A percentile compares a stretch with the other conserved stretches of the same genome.
phyloP scores from a whole-genome alignment of 2,329 filamentous ascomycete species.

The Clonostachys solani region DNA sequence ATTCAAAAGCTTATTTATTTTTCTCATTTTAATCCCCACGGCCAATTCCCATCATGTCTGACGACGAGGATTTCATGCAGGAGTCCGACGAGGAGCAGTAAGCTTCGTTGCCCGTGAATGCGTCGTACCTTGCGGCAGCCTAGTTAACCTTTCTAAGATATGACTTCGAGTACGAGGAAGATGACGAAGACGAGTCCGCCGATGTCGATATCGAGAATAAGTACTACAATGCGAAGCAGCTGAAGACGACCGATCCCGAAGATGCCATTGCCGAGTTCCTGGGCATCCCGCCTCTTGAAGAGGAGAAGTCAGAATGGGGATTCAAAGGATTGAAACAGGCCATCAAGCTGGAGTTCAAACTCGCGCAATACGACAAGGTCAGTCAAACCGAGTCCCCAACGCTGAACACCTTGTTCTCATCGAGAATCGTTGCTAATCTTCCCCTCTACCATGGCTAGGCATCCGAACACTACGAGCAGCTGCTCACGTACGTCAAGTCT shows the following conservation, averaged over 20 bases:
- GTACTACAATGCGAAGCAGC: slow-evolving; percentile 99
- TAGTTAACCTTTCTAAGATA: slow-evolving; percentile 47
- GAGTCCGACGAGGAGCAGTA: slow-evolving; percentile 42
- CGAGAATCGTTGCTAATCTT: neutral
- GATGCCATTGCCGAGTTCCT: slow-evolving; percentile 91
- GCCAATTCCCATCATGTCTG: slow-evolving; percentile 34
- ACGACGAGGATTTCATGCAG: slow-evolving; percentile 46
- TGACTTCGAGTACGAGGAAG: slow-evolving; percentile 96
- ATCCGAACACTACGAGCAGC: slow-evolving; percentile 86
- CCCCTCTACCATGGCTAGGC: slow-evolving; percentile 50
- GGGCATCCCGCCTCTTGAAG: slow-evolving; percentile 77
- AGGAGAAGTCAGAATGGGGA: slow-evolving; percentile 95
- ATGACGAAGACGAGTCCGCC: slow-evolving; percentile 80
- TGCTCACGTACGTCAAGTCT: slow-evolving; percentile 95
- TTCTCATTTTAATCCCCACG: neutral
- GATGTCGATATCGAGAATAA: slow-evolving; percentile 98
- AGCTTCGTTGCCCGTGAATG: slow-evolving; percentile 3
- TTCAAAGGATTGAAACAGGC: slow-evolving; percentile 98
- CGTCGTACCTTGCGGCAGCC: neutral
- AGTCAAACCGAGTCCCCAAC: neutral
- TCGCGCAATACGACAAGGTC: slow-evolving; percentile 83
- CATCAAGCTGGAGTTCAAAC: slow-evolving; percentile 93
- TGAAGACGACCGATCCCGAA: slow-evolving; percentile 81
- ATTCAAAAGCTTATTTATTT: neutral
- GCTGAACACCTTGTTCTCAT: neutral